phyloP scores from a whole-genome alignment of 2,329 filamentous ascomycete genomes.

The Coniochaeta sp. region DNA sequence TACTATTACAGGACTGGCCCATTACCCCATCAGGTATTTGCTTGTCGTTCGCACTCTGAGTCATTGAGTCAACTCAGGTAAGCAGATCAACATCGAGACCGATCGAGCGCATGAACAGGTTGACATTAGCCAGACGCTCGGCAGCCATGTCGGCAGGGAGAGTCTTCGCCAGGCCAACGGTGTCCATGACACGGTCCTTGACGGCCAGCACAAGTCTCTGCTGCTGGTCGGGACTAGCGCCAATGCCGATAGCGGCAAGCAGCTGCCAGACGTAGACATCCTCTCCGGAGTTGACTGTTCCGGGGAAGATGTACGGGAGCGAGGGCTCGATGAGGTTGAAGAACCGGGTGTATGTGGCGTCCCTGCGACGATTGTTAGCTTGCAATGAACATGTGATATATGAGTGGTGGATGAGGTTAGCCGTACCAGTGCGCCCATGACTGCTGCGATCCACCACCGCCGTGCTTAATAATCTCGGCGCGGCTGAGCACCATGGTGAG shows the following conservation, averaged over 20 bases:
- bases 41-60: no score
- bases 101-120: constrained; percentile 97
- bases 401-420: neutral
- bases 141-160: constrained; percentile 80
- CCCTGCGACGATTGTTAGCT: constrained; percentile 41
- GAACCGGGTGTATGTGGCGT: constrained; percentile 72
- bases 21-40: no score
- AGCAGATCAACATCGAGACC: constrained; percentile 88
- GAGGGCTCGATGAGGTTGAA: constrained; percentile 84
- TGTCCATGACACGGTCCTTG: constrained; percentile 97
- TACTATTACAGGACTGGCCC: no score
- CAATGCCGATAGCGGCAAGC: constrained; percentile 88
- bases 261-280: constrained; percentile 99
- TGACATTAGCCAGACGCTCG: constrained; percentile 83
- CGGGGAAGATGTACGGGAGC: constrained; percentile 81
- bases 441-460: constrained; percentile 59
- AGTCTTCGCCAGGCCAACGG: constrained; percentile 80
- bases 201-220: constrained; percentile 90
- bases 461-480: constrained; percentile 87
- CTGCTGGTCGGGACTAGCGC: constrained; percentile 89
- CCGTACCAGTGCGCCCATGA: constrained; percentile 75
- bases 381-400: neutral
- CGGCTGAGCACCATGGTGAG: constrained; percentile 92
- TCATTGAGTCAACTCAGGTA: constrained; percentile 25
- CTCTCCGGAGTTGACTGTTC: constrained; percentile 80